phyloP scores from a whole-genome alignment of 371 early-diverging fungal genomes.

The Zychaea mexicana region DNA sequence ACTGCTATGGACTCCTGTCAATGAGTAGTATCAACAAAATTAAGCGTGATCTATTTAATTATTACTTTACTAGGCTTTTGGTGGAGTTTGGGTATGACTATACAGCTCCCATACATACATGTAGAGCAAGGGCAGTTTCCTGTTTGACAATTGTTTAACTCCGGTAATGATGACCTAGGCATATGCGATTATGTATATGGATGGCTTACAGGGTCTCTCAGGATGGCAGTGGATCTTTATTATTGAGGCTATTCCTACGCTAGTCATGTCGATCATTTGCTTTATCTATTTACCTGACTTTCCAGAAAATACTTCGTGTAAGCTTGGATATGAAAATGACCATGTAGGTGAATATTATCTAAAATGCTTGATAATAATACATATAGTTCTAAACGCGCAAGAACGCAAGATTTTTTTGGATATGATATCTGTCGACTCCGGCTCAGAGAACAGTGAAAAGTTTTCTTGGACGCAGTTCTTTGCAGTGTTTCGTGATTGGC shows the following conservation, averaged over 20 bases:
- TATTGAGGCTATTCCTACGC: slow-evolving; percentile 72
- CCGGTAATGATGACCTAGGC: slow-evolving; percentile 28
- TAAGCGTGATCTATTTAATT: not conserved
- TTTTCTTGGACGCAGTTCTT: slow-evolving; percentile 63
- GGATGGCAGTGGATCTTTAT: slow-evolving; percentile 79
- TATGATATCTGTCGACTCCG: slow-evolving; percentile 29
- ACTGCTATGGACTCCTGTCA: no score
- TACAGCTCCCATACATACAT: not conserved
- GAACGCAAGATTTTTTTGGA: slow-evolving; percentile 64
- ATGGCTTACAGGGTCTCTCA: slow-evolving; percentile 42
- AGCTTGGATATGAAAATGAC: not conserved
- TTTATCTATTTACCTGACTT: slow-evolving; percentile 71
- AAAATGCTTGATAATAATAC: not conserved
- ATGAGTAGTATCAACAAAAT: no score
- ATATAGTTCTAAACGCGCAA: slow-evolving; percentile 48
- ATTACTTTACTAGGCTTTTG: slow-evolving; percentile 40
- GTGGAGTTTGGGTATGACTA: slow-evolving; percentile 45
- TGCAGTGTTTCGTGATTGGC: slow-evolving; percentile 57
- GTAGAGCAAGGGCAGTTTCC: not conserved
- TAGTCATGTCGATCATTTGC: slow-evolving; percentile 57
- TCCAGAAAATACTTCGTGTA: slow-evolving; percentile 67
- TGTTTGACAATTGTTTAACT: not conserved
- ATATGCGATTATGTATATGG: slow-evolving; percentile 60
- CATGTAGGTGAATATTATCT: not conserved
- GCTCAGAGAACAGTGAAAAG: slow-evolving; percentile 55